Evolutionary conservation across 306 rosid genomes (phyloP).

Genomic region (Luffa acutangula): DNA sequence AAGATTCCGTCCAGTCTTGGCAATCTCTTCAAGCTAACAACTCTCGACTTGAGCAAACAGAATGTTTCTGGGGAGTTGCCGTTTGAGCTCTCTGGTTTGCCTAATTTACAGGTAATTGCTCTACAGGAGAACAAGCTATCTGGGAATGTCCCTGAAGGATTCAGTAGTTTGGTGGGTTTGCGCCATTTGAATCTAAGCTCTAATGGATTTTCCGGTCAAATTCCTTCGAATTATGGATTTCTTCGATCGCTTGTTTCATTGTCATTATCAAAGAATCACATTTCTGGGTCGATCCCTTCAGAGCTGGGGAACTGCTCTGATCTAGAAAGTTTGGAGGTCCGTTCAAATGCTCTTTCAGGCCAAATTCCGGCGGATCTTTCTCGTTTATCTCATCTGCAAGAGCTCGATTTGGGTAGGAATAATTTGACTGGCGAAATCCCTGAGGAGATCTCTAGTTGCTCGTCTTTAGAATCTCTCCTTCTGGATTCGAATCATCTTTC

Average conservation of each 20-base stretch:
- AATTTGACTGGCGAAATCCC: slow-evolving; percentile 64
- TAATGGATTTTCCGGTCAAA: slow-evolving; percentile 56
- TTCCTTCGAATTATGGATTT: slow-evolving; percentile 77
- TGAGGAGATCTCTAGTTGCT: slow-evolving; percentile 59
- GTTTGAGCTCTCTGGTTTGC: slow-evolving; percentile 76
- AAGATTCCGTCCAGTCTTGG: slow-evolving; percentile 61
- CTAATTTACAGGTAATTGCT: slow-evolving; percentile 68
- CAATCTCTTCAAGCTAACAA: slow-evolving; percentile 65
- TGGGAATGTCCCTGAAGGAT: slow-evolving; percentile 83
- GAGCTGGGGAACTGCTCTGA: slow-evolving; percentile 74
- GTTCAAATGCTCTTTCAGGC: slow-evolving; percentile 46
- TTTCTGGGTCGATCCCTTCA: slow-evolving; percentile 48
- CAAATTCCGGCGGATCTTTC: slow-evolving; percentile 57
- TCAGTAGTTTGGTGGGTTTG: slow-evolving; percentile 78
- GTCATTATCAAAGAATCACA: slow-evolving; percentile 57
- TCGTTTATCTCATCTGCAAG: slow-evolving; percentile 40
- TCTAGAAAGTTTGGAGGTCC: slow-evolving; percentile 50
- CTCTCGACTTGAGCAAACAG: slow-evolving; percentile 75
- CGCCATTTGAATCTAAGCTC: slow-evolving; percentile 60
- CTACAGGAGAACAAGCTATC: slow-evolving; percentile 63
- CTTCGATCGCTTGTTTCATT: slow-evolving; percentile 56
- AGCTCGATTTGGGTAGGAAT: slow-evolving; percentile 66
- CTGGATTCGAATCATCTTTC: slow-evolving; percentile 54
- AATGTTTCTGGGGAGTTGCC: slow-evolving; percentile 82
- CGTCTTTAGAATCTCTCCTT: slow-evolving; percentile 32